These are phyloP conservation scores for Mortierella sp. DNA, from an alignment of 371 early-diverging fungal genomes.

Conservation along the genomic window DNA sequence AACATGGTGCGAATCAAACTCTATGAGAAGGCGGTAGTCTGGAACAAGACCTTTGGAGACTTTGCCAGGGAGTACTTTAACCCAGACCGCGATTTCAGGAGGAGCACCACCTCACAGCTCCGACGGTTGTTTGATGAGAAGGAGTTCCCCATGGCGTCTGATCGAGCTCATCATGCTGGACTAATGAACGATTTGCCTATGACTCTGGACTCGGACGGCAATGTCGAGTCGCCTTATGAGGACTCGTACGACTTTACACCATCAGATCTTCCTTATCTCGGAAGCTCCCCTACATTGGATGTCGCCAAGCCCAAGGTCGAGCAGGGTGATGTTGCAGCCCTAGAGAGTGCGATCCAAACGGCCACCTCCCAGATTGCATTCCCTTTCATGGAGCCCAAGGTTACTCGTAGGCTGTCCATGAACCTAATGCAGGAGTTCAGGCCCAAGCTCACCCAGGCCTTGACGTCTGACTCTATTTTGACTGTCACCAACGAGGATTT, in stretches of 20 bases:
- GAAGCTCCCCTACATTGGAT: constrained; percentile 45
- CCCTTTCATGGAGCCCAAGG: constrained; percentile 64
- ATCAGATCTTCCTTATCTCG: constrained; percentile 43
- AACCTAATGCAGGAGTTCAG: constrained; percentile 72
- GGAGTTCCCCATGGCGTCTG: constrained; percentile 50
- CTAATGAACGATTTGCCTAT: constrained; percentile 56
- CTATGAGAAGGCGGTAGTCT: constrained; percentile 82
- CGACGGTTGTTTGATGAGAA: constrained; percentile 75
- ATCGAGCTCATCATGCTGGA: constrained; percentile 45
- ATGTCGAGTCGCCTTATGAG: constrained; percentile 22
- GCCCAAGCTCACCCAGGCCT: constrained; percentile 37
- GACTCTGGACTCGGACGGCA: constrained; percentile 38
- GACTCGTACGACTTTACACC: constrained; percentile 27
- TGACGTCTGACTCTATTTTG: constrained; percentile 47
- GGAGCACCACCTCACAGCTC: constrained; percentile 75
- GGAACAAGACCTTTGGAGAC: constrained; percentile 86
- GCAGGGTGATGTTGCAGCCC: constrained; percentile 48
- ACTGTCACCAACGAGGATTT: constrained; percentile 36
- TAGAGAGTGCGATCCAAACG: constrained; percentile 56
- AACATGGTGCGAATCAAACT: constrained; percentile 81
- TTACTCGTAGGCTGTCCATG: constrained; percentile 70
- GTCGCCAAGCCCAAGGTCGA: constrained; percentile 41
- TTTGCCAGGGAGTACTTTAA: constrained; percentile 83
- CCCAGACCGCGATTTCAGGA: constrained; percentile 78
- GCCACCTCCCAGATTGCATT: constrained; percentile 51